phyloP scores from a whole-genome alignment of 345 rosid species.

The Carallia pectinifolia region DNA sequence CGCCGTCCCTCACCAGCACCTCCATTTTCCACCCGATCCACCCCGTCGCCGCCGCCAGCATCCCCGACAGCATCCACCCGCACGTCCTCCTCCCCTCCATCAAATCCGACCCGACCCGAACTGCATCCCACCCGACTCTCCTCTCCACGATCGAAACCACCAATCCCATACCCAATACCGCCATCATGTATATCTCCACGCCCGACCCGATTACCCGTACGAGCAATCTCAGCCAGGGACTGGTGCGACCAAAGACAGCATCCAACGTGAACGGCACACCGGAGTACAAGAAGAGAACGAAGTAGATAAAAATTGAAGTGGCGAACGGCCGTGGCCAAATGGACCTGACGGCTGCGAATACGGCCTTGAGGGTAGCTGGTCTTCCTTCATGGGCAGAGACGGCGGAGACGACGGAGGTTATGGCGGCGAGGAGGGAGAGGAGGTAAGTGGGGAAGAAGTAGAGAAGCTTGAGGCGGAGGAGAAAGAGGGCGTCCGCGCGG shows the following conservation, averaged over 20 bases:
- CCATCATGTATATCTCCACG: constrained; percentile 58
- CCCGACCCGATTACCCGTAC: constrained; percentile 30
- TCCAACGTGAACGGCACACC: constrained; percentile 29
- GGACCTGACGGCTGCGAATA: constrained; percentile 28
- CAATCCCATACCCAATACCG: constrained; percentile 52
- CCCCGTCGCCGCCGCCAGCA: constrained; percentile 42
- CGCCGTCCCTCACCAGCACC: constrained; percentile 33
- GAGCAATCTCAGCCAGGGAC: constrained; percentile 21
- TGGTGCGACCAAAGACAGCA: constrained; percentile 20
- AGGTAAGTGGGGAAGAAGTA: constrained; percentile 46
- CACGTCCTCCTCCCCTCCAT: constrained; percentile 56
- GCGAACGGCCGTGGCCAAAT: constrained; percentile 42
- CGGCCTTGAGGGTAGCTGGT: constrained; percentile 30
- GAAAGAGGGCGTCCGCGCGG: constrained; percentile 49
- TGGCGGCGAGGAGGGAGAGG: constrained; percentile 52
- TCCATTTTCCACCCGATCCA: constrained; percentile 54
- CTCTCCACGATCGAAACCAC: constrained; percentile 65
- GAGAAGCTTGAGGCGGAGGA: constrained; percentile 49
- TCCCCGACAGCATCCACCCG: constrained; percentile 53
- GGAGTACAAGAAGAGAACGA: constrained; percentile 39
- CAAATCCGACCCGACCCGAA: constrained; percentile 42
- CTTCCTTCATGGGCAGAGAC: constrained; percentile 25
- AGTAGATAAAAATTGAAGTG: constrained; percentile 54
- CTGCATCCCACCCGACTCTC: constrained; percentile 56
- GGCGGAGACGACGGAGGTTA: constrained; percentile 37